Conservation (phyloP, 2,329 filamentous ascomycete species). For the Teratosphaeria epicoccoides region DNA sequence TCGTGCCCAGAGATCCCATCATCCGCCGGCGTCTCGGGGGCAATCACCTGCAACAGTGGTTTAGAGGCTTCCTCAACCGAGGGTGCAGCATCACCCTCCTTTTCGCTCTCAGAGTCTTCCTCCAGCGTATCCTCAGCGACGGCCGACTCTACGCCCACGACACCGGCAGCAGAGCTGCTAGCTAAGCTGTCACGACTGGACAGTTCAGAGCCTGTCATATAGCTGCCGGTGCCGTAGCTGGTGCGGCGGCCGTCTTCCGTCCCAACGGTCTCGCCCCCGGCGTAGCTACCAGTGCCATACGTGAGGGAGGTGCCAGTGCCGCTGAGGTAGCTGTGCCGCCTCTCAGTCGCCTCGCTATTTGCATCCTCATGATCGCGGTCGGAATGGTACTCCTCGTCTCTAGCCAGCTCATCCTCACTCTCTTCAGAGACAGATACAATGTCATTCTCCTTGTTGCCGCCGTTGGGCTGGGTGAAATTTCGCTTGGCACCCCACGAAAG, state of each 20-base stretch:
- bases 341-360: slow-evolving; percentile 21
- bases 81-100: slow-evolving; percentile 5
- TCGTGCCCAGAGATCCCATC: slow-evolving; percentile 8
- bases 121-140: slow-evolving; percentile 19
- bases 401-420: slow-evolving; percentile 14
- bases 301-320: slow-evolving; percentile 13
- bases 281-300: slow-evolving; percentile 22
- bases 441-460: slow-evolving; percentile 36
- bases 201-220: slow-evolving; percentile 38
- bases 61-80: slow-evolving; percentile 11
- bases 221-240: slow-evolving; percentile 38
- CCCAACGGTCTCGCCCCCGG: slow-evolving; percentile 14
- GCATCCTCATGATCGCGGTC: slow-evolving; percentile 13
- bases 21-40: slow-evolving; percentile 6
- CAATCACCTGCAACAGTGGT: slow-evolving; percentile 10
- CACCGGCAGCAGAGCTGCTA: slow-evolving; percentile 8
- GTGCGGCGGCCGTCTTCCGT: slow-evolving; percentile 25
- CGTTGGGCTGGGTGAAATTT: slow-evolving; percentile 14
- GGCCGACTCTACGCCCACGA: slow-evolving; percentile 26
- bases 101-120: slow-evolving; percentile 3
- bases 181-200: slow-evolving; percentile 33
- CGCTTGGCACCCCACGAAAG: slow-evolving; percentile 24
- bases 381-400: slow-evolving; percentile 7
- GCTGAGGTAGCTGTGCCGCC: slow-evolving; percentile 17
- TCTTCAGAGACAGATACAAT: slow-evolving; percentile 33